Evolutionary conservation across 2,329 filamentous ascomycete species (phyloP).

Genomic region (Geoglossum cookeanum): DNA sequence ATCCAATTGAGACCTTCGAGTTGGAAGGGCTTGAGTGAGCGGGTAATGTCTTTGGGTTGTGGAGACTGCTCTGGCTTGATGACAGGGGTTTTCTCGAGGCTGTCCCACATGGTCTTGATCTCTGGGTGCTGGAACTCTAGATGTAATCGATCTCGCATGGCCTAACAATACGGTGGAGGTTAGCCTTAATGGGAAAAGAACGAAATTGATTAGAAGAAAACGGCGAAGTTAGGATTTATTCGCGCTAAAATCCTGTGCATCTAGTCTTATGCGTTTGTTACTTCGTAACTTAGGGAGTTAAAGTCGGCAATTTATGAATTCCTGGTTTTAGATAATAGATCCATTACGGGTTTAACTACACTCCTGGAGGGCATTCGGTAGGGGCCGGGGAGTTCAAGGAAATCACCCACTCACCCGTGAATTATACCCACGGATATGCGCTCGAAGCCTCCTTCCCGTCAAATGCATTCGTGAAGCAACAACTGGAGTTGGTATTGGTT

Average conservation of each 20-base stretch:
- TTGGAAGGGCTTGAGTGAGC: constrained; percentile 81
- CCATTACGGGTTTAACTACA: no score
- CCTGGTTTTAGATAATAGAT: no score
- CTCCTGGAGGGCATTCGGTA: not conserved
- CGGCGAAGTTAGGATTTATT: no score
- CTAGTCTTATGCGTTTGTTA: no score
- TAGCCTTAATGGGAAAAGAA: not conserved
- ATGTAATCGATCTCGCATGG: constrained; percentile 38
- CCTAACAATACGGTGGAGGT: not conserved
- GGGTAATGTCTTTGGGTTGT: constrained; percentile 61
- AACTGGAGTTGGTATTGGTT: not conserved
- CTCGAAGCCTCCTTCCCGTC: not conserved
- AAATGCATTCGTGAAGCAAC: not conserved
- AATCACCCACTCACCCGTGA: constrained; percentile 15
- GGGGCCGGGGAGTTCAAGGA: constrained; percentile 7
- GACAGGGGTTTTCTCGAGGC: constrained; percentile 46
- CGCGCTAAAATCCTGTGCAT: no score
- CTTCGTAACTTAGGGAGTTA: no score
- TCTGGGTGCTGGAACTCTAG: constrained; percentile 62
- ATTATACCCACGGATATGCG: not conserved
- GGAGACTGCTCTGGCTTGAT: constrained; percentile 44
- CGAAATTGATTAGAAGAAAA: no score
- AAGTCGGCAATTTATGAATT: no score
- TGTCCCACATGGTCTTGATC: constrained; percentile 68
- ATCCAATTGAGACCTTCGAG: constrained; percentile 91